phyloP scores from a whole-genome alignment of 148 eudicot species.

The Vaccinium macrocarpon region DNA sequence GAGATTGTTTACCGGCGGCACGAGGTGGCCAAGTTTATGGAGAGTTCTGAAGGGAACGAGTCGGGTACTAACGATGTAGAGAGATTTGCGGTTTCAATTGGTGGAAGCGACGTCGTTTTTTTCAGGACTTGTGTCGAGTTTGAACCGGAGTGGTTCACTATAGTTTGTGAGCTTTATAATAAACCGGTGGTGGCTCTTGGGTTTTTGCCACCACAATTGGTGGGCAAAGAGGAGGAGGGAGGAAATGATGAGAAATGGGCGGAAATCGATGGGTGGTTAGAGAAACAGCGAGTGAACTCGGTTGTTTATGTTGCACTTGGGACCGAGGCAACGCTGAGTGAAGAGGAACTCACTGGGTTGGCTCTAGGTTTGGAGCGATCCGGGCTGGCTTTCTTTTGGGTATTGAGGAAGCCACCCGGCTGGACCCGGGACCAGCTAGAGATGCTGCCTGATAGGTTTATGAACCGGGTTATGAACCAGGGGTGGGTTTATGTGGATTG shows the following conservation, averaged over 20 bases:
- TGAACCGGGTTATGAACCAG: slow-evolving; percentile 26
- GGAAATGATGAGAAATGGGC: slow-evolving; percentile 23
- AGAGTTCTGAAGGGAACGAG: slow-evolving; percentile 30
- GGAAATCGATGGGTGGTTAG: slow-evolving; percentile 47
- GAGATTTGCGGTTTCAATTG: slow-evolving; percentile 44
- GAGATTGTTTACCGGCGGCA: slow-evolving; percentile 38
- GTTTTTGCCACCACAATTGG: slow-evolving; percentile 36
- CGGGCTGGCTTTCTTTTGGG: slow-evolving; percentile 53
- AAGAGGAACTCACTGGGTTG: slow-evolving; percentile 37
- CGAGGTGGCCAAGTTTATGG: slow-evolving; percentile 44
- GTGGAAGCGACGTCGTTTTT: slow-evolving; percentile 49
- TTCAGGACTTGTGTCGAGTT: slow-evolving; percentile 48
- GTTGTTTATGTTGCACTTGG: slow-evolving; percentile 69
- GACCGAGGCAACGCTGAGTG: slow-evolving; percentile 50
- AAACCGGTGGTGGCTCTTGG: slow-evolving; percentile 53
- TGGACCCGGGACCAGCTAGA: slow-evolving; percentile 22
- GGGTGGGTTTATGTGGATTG: slow-evolving; percentile 49
- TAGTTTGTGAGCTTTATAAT: slow-evolving; percentile 43
- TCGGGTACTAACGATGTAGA: slow-evolving; percentile 42
- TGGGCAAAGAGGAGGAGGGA: neutral
- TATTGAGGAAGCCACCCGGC: slow-evolving; percentile 37
- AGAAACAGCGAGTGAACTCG: slow-evolving; percentile 31
- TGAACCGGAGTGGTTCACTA: slow-evolving; percentile 53
- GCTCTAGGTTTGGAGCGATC: slow-evolving; percentile 66
- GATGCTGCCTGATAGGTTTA: slow-evolving; percentile 50